Percentiles rank a stretch among this genome's conserved stretches.
Conservation (phyloP, 345 rosid species). For the Noccaea caerulescens region DNA sequence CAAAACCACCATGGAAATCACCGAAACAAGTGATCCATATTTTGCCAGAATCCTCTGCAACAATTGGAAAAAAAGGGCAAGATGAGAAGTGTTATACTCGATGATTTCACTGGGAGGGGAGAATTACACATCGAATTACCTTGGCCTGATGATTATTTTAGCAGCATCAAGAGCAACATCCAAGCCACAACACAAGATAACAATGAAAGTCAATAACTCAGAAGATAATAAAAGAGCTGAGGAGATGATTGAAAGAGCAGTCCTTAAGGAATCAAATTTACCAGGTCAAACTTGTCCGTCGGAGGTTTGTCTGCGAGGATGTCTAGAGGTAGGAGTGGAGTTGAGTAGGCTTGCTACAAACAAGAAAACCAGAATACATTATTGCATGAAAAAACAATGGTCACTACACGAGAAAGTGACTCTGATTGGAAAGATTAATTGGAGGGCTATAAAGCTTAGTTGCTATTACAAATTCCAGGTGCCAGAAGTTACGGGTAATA, state of each 20-base stretch:
- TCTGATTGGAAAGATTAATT: background rate
- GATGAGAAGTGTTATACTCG: constrained; percentile 1
- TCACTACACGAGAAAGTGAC: background rate
- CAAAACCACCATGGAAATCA: constrained; percentile 68
- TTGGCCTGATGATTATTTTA: constrained; percentile 64
- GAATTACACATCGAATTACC: constrained; percentile 52
- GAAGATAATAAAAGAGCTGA: background rate
- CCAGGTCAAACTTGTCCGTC: constrained; percentile 68
- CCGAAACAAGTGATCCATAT: constrained; percentile 88
- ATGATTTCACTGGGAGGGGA: constrained; percentile 12
- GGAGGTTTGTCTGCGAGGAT: constrained; percentile 84
- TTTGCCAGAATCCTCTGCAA: constrained; percentile 82
- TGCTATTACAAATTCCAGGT: background rate
- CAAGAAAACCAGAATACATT: constrained; percentile 15
- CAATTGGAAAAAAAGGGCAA: constrained; percentile 5
- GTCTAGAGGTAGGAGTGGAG: constrained; percentile 81
- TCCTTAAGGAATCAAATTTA: constrained; percentile 39
- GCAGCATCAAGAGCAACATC: constrained; percentile 38
- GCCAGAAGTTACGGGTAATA: background rate
- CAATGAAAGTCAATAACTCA: constrained; percentile 29
- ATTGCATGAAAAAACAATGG: constrained; percentile 1
- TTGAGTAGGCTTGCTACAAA: constrained; percentile 79
- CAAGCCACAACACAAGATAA: constrained; percentile 46
- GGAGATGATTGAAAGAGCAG: constrained; percentile 7
- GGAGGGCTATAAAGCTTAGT: background rate